A percentile compares a stretch with the other conserved stretches of the same genome.
These are phyloP conservation scores for Xylariaceae sp. DNA, from an alignment of 2,329 filamentous ascomycete species.

Conservation along the genomic window DNA sequence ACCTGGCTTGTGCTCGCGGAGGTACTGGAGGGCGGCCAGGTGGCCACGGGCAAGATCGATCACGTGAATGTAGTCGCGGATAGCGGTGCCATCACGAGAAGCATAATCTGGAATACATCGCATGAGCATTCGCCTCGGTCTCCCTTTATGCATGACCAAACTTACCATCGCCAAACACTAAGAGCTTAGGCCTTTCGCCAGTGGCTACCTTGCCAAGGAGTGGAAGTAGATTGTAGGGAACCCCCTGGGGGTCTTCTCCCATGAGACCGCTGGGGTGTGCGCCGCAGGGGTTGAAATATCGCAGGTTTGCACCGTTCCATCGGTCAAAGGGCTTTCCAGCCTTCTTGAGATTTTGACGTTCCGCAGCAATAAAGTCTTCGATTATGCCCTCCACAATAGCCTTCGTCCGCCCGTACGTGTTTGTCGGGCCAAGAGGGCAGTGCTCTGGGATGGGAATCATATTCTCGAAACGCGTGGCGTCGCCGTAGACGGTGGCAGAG, in stretches of 20 bases:
- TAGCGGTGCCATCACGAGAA: slow-evolving; percentile 89
- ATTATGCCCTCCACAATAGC: slow-evolving; percentile 90
- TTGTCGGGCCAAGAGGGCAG: slow-evolving; percentile 95
- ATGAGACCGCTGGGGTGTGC: slow-evolving; percentile 95
- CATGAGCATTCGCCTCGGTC: slow-evolving; percentile 10
- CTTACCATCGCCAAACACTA: slow-evolving; percentile 92
- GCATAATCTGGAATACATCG: slow-evolving; percentile 76
- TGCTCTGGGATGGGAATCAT: slow-evolving; percentile 99
- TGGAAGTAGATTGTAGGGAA: slow-evolving; percentile 94
- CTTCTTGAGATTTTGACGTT: slow-evolving; percentile 83
- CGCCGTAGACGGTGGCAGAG: slow-evolving; percentile 96
- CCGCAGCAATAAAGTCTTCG: slow-evolving; percentile 85
- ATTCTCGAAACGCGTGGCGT: slow-evolving; percentile 91
- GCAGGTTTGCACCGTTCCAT: slow-evolving; percentile 91
- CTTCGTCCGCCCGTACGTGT: slow-evolving; percentile 98
- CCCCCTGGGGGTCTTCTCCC: slow-evolving; percentile 95
- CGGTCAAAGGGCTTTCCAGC: slow-evolving; percentile 76
- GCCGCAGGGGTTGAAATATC: slow-evolving; percentile 98
- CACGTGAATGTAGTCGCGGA: slow-evolving; percentile 98
- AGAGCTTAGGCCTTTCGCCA: slow-evolving; percentile 89
- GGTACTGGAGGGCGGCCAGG: slow-evolving; percentile 86
- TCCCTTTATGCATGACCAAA: background rate
- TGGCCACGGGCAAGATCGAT: slow-evolving; percentile 88
- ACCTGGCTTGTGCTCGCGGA: slow-evolving; percentile 82
- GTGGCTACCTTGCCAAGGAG: slow-evolving; percentile 95